Percentiles rank a stretch among this genome's conserved stretches.
Conservation (phyloP, 2,329 filamentous ascomycete genomes). For the Aspergillus arachidicola region DNA sequence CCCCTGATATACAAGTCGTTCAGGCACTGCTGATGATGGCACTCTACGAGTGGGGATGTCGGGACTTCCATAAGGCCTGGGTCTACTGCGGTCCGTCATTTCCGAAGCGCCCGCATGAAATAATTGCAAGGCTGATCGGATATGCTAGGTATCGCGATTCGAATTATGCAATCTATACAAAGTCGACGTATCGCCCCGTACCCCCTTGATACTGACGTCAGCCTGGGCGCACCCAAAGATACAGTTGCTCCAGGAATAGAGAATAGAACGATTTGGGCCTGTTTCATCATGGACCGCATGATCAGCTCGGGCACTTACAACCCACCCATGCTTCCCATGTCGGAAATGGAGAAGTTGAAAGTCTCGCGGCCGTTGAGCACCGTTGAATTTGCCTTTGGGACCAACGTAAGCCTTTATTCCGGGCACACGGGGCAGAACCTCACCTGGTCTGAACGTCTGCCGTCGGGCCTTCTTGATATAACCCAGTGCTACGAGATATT, state of each 20-base stretch:
- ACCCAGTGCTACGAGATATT: slow-evolving; percentile 4
- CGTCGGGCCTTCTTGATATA: slow-evolving; percentile 1
- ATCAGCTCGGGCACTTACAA: slow-evolving; percentile 3
- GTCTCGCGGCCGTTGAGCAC: neutral
- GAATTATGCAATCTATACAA: slow-evolving; percentile 5
- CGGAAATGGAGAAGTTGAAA: slow-evolving; percentile 1
- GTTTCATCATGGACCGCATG: slow-evolving; percentile 6
- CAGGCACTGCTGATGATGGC: slow-evolving; percentile 4
- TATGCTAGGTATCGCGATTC: neutral
- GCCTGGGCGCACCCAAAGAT: neutral
- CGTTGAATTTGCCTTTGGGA: neutral
- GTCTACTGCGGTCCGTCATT: slow-evolving; percentile 1
- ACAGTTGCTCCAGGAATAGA: neutral
- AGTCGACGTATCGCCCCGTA: slow-evolving; percentile 1
- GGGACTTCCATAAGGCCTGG: slow-evolving; percentile 6
- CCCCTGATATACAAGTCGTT: slow-evolving; percentile 2
- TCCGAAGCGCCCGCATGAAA: neutral
- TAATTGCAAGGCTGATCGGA: neutral
- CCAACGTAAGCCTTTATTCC: neutral
- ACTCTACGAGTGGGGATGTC: slow-evolving; percentile 5
- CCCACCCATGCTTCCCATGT: neutral
- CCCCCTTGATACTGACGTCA: neutral
- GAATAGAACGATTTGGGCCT: slow-evolving; percentile 5
- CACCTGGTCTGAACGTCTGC: neutral
- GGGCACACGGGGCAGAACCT: neutral